Evolutionary conservation across 2,329 filamentous ascomycete genomes (phyloP), one percentile per base, ranked within the genome.

Genomic region (Colletotrichum sp.): DNA sequence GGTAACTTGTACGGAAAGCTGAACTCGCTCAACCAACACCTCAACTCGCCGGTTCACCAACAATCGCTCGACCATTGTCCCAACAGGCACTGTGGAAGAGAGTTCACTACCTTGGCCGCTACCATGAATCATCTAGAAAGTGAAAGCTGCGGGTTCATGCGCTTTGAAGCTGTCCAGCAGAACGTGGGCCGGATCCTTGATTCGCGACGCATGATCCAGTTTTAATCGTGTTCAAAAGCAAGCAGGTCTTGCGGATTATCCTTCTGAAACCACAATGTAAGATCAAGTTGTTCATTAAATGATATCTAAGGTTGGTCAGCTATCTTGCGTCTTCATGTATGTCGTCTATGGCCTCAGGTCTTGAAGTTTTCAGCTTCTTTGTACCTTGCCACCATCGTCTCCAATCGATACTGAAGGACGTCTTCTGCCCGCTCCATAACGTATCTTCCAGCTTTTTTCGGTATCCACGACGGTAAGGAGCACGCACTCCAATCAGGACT

Each of bases 31-130:
- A 89, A 89, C 66, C 83, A 87, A 70, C 91, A 94, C 77, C 80
- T 93, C 2, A 86, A 85, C 52, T 93, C 91, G 1, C 83, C 88
- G 0, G 81, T 79, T 1, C 91, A 87, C 75, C 81, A 84, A 66
- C 78, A 85, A 62, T 52, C 71, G 0, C 76, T 86, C 13, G 88
- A 88, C 66, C 85, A 86, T 74, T 88, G 86, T 58, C 85, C 84
- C 0, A 84, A 85, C 2, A 62, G 13, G 2, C 26, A 26, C 16
- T 88, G 87, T 69, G 21, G 68, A 1, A 76, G 64, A n/a, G 81
- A 88, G 4, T 88, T 87, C 78, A 85, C 78, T 68, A 83, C 78
- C 4, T 77, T 88, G 24, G 86, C 84, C 2, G 82, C 74, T 12
- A 70, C 87, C 18, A 82, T 87, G 77, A 86, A 85, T 65, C 87